phyloP scores from a whole-genome alignment of 169 alveolate genomes.

The Besnoitia besnoiti region DNA sequence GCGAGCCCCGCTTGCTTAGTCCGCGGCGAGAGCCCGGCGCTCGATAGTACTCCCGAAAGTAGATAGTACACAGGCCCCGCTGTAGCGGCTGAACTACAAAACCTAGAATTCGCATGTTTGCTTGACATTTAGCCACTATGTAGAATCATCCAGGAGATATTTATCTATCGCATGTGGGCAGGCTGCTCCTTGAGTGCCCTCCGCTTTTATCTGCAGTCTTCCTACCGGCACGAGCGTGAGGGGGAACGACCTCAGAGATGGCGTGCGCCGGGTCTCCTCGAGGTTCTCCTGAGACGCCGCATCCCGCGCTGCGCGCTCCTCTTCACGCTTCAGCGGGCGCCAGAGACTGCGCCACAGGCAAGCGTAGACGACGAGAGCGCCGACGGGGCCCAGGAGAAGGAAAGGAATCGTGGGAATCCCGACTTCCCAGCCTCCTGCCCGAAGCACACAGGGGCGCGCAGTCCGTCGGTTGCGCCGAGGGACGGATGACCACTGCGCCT shows the following conservation, averaged over 20 bases:
- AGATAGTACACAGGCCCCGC: too few relatives aligned
- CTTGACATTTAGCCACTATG: too few relatives aligned
- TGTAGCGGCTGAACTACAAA: too few relatives aligned
- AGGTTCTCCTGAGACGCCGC: not conserved
- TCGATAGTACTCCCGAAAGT: too few relatives aligned
- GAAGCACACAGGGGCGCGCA: not conserved
- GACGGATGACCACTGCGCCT: too few relatives aligned
- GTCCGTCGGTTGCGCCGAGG: too few relatives aligned
- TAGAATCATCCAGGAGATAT: too few relatives aligned
- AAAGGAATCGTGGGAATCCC: not conserved
- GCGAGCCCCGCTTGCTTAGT: too few relatives aligned
- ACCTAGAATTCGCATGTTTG: too few relatives aligned
- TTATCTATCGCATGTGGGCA: not conserved
- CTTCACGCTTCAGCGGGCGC: conserved; percentile 1
- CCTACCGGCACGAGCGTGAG: not conserved
- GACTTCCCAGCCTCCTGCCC: not conserved
- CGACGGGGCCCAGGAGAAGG: not conserved
- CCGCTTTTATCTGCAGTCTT: not conserved
- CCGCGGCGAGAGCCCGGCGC: too few relatives aligned
- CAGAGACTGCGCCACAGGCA: not conserved
- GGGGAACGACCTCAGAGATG: not conserved
- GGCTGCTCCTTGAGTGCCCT: not conserved
- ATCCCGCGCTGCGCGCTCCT: not conserved
- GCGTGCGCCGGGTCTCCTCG: not conserved
- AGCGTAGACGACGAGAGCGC: not conserved